phyloP scores from a whole-genome alignment of 306 rosid genomes.

The Quercus alba region DNA sequence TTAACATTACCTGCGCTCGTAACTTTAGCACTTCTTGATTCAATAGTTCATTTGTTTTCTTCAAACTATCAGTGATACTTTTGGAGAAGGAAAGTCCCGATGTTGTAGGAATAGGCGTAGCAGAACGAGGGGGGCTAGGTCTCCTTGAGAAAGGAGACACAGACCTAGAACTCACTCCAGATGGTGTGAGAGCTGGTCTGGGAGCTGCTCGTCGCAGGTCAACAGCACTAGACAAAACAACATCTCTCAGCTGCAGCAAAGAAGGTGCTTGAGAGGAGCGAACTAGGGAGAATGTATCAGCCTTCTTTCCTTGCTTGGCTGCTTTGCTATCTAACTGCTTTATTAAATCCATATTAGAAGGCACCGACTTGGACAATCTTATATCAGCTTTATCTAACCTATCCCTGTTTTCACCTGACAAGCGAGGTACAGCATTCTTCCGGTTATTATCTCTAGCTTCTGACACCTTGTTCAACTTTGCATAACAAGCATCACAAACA shows the following conservation, averaged over 20 bases:
- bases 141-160: slow-evolving; percentile 92
- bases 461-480: slow-evolving; percentile 78
- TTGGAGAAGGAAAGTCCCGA: slow-evolving; percentile 93
- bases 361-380: slow-evolving; percentile 67
- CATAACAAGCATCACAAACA: slow-evolving; percentile 89
- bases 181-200: slow-evolving; percentile 64
- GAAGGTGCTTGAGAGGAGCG: slow-evolving; percentile 78
- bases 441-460: slow-evolving; percentile 57
- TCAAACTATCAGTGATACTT: slow-evolving; percentile 72
- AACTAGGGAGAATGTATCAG: slow-evolving; percentile 77
- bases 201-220: slow-evolving; percentile 79
- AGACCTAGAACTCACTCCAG: slow-evolving; percentile 83
- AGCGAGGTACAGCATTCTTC: slow-evolving; percentile 71
- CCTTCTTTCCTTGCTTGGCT: slow-evolving; percentile 91
- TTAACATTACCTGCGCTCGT: slow-evolving; percentile 62
- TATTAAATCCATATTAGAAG: slow-evolving; percentile 91
- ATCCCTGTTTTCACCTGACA: slow-evolving; percentile 96
- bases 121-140: slow-evolving; percentile 94
- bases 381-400: slow-evolving; percentile 82
- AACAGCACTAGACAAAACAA: slow-evolving; percentile 64
- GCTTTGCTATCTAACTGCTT: slow-evolving; percentile 95
- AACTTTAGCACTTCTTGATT: slow-evolving; percentile 78
- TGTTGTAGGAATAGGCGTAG: slow-evolving; percentile 91
- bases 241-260: slow-evolving; percentile 83
- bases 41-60: slow-evolving; percentile 84